Evolutionary conservation across 2,329 filamentous ascomycete genomes (phyloP).

Genomic region (Corinectria fuckeliana): DNA sequence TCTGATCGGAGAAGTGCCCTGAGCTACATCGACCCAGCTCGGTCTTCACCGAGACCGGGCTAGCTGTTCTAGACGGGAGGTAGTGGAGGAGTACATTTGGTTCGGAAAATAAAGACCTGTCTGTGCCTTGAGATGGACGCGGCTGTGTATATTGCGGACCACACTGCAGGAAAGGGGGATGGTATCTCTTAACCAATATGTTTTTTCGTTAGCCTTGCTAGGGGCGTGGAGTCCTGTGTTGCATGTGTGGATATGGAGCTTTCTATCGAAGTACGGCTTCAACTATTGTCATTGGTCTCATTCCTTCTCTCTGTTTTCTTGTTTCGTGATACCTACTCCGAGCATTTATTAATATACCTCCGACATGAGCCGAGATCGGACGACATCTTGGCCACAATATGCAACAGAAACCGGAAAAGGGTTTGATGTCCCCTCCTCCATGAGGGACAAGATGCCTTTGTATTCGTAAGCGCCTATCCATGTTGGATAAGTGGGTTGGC

Average conservation of each 20-base stretch:
- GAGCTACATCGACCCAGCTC: too few relatives aligned
- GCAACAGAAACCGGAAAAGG: background rate
- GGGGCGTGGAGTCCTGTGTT: conserved; percentile 1
- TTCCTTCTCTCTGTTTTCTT: conserved; percentile 4
- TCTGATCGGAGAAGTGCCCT: too few relatives aligned
- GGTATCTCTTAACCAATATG: background rate
- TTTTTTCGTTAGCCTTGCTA: background rate
- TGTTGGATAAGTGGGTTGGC: background rate
- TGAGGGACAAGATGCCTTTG: background rate
- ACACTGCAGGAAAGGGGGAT: background rate
- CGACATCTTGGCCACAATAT: background rate
- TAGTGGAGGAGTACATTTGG: background rate
- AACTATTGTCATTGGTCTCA: background rate
- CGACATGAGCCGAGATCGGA: conserved; percentile 7
- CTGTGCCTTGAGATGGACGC: conserved; percentile 14
- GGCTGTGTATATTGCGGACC: conserved; percentile 7
- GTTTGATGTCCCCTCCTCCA: background rate
- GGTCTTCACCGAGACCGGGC: too few relatives aligned
- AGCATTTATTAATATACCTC: conserved; percentile 3
- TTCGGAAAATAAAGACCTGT: background rate
- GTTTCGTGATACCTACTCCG: conserved; percentile 16
- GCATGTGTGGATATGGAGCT: background rate
- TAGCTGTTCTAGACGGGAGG: background rate
- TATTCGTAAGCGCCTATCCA: background rate
- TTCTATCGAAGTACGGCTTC: background rate